Conservation (phyloP, 352 stramenopile species). For the Aphanomyces euteiches region DNA sequence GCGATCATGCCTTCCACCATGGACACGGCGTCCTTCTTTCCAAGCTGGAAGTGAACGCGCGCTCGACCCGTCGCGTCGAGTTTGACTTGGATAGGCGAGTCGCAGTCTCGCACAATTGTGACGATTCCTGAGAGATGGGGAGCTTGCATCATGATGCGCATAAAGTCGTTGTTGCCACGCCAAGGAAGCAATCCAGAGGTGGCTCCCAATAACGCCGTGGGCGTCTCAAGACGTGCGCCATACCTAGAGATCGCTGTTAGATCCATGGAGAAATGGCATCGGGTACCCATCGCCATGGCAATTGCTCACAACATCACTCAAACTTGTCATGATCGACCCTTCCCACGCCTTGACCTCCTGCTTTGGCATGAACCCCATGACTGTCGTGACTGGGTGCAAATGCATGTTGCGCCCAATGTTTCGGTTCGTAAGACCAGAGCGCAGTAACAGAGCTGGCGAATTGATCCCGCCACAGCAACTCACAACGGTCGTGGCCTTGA, state of each 20-base stretch:
- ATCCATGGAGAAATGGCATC: neutral
- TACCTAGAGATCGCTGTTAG: constrained; percentile 22
- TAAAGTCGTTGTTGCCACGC: constrained; percentile 20
- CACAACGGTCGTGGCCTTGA: constrained; percentile 31
- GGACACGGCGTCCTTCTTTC: constrained; percentile 31
- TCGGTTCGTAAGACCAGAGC: constrained; percentile 34
- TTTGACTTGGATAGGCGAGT: constrained; percentile 17
- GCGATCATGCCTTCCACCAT: constrained; percentile 32
- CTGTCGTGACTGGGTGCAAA: constrained; percentile 35
- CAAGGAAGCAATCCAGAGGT: constrained; percentile 16
- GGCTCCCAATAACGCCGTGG: constrained; percentile 29
- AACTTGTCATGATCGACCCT: constrained; percentile 37
- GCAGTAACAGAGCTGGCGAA: constrained; percentile 35
- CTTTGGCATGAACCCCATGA: constrained; percentile 29
- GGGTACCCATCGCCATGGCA: constrained; percentile 29
- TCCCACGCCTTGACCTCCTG: constrained; percentile 31
- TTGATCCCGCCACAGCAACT: constrained; percentile 32
- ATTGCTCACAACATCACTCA: constrained; percentile 32
- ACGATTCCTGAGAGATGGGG: constrained; percentile 13
- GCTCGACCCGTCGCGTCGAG: constrained; percentile 21
- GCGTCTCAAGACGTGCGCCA: constrained; percentile 36
- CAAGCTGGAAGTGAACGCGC: constrained; percentile 30
- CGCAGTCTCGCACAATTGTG: constrained; percentile 21
- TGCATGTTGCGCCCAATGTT: constrained; percentile 38
- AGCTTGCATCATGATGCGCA: constrained; percentile 16